Evolutionary conservation across 139 green algal species (phyloP).

Genomic region (Ettlia oleoabundans): DNA sequence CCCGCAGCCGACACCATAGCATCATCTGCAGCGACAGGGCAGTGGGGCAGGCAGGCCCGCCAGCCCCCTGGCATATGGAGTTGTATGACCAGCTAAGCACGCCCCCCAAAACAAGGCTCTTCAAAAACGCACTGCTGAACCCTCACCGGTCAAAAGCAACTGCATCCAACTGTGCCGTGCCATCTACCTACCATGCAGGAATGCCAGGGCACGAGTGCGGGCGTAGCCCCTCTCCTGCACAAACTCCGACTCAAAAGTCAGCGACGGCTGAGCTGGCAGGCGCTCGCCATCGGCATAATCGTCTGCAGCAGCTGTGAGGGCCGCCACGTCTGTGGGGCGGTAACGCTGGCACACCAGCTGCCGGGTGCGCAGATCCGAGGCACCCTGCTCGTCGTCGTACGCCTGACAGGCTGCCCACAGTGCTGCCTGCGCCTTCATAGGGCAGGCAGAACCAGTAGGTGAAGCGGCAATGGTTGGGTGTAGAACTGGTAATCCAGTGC

Average conservation of each 20-base stretch:
- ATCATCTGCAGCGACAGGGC: background rate
- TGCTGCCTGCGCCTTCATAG: constrained; percentile 12
- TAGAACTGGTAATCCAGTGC: no score
- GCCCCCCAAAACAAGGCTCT: background rate
- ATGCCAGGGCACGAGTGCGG: background rate
- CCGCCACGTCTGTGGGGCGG: constrained; percentile 9
- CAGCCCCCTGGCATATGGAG: background rate
- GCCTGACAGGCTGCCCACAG: constrained; percentile 29
- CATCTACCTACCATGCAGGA: constrained; percentile 1
- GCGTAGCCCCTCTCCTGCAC: constrained; percentile 17
- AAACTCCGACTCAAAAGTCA: constrained; percentile 6
- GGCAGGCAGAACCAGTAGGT: background rate
- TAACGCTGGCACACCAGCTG: constrained; percentile 44
- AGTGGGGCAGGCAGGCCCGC: background rate
- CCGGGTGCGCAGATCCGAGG: constrained; percentile 6
- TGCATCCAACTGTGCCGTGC: background rate
- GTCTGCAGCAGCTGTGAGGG: constrained; percentile 20
- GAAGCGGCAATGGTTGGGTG: background rate
- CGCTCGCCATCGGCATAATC: constrained; percentile 25
- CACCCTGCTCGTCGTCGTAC: constrained; percentile 21
- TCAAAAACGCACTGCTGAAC: background rate
- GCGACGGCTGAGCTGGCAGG: constrained; percentile 4
- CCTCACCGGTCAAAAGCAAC: background rate
- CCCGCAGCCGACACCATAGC: constrained; percentile 15
- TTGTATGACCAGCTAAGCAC: constrained; percentile 1